Evolutionary conservation across 2,329 filamentous ascomycete genomes (phyloP).

Genomic region (Cytospora piceae): DNA sequence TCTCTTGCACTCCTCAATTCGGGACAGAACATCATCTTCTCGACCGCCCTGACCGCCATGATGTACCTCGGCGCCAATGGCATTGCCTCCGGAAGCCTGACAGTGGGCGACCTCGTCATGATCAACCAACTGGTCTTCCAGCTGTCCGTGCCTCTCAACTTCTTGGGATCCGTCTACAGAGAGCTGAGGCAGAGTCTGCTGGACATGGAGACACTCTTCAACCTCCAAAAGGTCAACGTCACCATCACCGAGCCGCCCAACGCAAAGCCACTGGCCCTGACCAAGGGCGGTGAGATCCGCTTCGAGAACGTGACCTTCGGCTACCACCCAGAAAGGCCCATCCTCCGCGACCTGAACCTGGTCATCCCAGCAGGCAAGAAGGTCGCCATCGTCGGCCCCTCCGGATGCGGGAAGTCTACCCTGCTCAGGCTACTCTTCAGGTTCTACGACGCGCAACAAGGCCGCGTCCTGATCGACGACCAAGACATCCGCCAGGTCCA

Average conservation of each 20-base stretch:
- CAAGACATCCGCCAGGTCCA: conserved; percentile 87
- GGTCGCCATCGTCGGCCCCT: conserved; percentile 92
- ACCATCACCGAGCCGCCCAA: conserved; percentile 76
- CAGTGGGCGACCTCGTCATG: conserved; percentile 96
- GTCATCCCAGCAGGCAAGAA: conserved; percentile 96
- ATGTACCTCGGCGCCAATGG: conserved; percentile 96
- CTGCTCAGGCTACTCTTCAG: conserved; percentile 89
- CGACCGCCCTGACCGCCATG: conserved; percentile 89
- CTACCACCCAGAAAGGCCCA: conserved; percentile 84
- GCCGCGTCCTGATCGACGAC: conserved; percentile 87
- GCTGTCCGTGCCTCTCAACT: conserved; percentile 94
- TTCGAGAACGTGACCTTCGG: conserved; percentile 94
- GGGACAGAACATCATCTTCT: conserved; percentile 97
- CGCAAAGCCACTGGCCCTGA: conserved; percentile 73
- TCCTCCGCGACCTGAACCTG: conserved; percentile 80
- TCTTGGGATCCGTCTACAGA: conserved; percentile 95
- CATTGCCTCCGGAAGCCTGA: conserved; percentile 78
- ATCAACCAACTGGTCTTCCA: conserved; percentile 99
- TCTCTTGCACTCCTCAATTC: conserved; percentile 91
- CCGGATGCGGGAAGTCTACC: conserved; percentile 95
- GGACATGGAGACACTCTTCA: conserved; percentile 99
- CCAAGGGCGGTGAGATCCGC: conserved; percentile 81
- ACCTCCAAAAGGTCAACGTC: conserved; percentile 94
- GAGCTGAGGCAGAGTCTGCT: conserved; percentile 92
- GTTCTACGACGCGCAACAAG: conserved; percentile 86